phyloP scores from a whole-genome alignment of 2,329 filamentous ascomycete genomes.

The Curvularia sp. region DNA sequence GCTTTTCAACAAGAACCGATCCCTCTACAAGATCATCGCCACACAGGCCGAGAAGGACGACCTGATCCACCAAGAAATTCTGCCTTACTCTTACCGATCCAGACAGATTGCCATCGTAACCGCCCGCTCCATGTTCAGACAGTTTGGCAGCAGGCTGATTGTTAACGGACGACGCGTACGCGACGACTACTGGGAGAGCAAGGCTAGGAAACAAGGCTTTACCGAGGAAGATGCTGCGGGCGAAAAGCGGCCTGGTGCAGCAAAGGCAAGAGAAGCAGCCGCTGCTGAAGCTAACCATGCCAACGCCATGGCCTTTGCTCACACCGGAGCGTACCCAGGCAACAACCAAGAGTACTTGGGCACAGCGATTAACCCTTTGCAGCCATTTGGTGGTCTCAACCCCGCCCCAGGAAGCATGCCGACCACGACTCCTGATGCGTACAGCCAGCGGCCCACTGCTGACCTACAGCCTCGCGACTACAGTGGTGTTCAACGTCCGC shows the following conservation, averaged over 20 bases:
- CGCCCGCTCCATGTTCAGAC: conserved; percentile 96
- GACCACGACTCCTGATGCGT: conserved; percentile 67
- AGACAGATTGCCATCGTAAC: conserved; percentile 98
- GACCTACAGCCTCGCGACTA: conserved; percentile 81
- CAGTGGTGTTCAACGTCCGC: conserved; percentile 79
- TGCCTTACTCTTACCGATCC: conserved; percentile 98
- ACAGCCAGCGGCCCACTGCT: conserved; percentile 79
- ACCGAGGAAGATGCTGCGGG: conserved; percentile 95
- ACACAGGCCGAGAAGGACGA: conserved; percentile 97
- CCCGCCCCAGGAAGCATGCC: conserved; percentile 75
- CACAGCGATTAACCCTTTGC: conserved; percentile 41
- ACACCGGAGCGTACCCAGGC: conserved; percentile 40
- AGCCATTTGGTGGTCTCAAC: conserved; percentile 64
- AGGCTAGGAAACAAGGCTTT: conserved; percentile 96
- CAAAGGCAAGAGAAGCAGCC: conserved; percentile 84
- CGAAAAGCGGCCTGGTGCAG: conserved; percentile 91
- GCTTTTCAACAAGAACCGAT: conserved; percentile 97
- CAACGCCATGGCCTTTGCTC: conserved; percentile 54
- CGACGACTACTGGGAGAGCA: conserved; percentile 98
- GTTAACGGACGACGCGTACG: conserved; percentile 87
- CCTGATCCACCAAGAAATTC: conserved; percentile 89
- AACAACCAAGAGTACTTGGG: conserved; percentile 47
- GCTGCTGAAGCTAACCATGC: conserved; percentile 68
- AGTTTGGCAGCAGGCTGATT: conserved; percentile 95
- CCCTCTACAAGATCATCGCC: conserved; percentile 96